Evolutionary conservation across 306 rosid species (phyloP).

Genomic region (Cyamopsis tetragonoloba): DNA sequence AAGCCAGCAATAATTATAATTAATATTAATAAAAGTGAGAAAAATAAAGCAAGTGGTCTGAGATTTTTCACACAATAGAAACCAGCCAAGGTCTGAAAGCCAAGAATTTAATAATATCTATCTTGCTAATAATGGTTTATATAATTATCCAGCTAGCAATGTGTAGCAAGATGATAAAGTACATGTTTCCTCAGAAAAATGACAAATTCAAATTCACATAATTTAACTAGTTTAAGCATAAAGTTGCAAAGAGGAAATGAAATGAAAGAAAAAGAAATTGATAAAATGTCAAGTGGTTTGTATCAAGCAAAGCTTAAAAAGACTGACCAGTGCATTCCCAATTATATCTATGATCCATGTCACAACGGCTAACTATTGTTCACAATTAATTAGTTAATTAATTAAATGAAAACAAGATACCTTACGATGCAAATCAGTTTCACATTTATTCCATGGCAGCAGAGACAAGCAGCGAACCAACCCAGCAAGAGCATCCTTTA

Average conservation of each 20-base stretch:
- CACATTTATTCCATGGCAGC: slow-evolving; percentile 66
- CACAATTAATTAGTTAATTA: too few relatives aligned
- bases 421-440: slow-evolving; percentile 47
- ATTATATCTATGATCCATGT: neutral
- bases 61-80: neutral
- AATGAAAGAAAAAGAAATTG: neutral
- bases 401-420: slow-evolving; percentile 37
- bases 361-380: neutral
- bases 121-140: neutral
- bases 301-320: neutral
- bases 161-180: too few relatives aligned
- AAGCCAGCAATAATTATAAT: too few relatives aligned
- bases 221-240: neutral
- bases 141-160: neutral
- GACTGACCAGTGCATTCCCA: neutral
- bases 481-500: slow-evolving; percentile 65
- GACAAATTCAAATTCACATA: neutral
- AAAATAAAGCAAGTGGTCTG: too few relatives aligned
- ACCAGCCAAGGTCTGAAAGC: neutral
- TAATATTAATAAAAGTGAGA: too few relatives aligned
- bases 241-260: slow-evolving; percentile 5
- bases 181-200: neutral
- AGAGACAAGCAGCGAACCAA: slow-evolving; percentile 72
- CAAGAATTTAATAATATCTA: neutral
- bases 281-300: slow-evolving; percentile 7